Percentiles rank a stretch among this genome's conserved stretches.
Evolutionary conservation across 1,284 basidiomycete species (phyloP).

Genomic region (Moniliella sp.): DNA sequence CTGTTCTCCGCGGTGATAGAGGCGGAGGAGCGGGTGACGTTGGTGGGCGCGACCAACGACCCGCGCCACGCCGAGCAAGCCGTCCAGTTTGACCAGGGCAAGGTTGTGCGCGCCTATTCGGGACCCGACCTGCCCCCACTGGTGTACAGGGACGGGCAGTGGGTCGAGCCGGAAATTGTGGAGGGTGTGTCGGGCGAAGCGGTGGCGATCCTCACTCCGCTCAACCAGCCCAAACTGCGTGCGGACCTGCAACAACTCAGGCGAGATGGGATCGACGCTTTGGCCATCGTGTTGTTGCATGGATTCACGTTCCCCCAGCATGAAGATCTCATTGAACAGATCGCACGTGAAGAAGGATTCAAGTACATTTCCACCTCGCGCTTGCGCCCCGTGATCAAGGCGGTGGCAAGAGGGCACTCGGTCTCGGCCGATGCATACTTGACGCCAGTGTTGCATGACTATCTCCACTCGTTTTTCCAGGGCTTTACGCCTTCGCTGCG

Average conservation of each 20-base stretch:
- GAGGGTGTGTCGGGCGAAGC: slow-evolving; percentile 72
- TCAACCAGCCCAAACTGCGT: slow-evolving; percentile 34
- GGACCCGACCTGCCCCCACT: slow-evolving; percentile 39
- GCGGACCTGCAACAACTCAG: slow-evolving; percentile 49
- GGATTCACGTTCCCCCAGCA: slow-evolving; percentile 76
- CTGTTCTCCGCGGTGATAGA: slow-evolving; percentile 63
- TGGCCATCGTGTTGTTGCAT: slow-evolving; percentile 69
- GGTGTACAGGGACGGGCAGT: no score
- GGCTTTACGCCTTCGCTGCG: slow-evolving; percentile 59
- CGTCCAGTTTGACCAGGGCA: slow-evolving; percentile 52
- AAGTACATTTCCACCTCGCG: slow-evolving; percentile 66
- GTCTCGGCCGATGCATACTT: slow-evolving; percentile 89
- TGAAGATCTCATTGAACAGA: slow-evolving; percentile 49
- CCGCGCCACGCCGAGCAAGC: slow-evolving; percentile 55
- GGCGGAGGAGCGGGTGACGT: slow-evolving; percentile 78
- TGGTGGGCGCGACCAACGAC: slow-evolving; percentile 77
- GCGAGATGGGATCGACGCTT: slow-evolving; percentile 53
- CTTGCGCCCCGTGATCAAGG: slow-evolving; percentile 64
- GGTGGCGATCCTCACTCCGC: slow-evolving; percentile 58
- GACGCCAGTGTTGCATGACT: slow-evolving; percentile 63
- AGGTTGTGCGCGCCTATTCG: slow-evolving; percentile 8
- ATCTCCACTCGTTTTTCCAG: slow-evolving; percentile 73
- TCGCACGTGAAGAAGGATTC: slow-evolving; percentile 63
- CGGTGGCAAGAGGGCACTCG: no score
- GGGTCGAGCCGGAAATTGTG: slow-evolving; percentile 44